Base-by-base conservation (phyloP, 163 green algal species). In the Trebouxia gelatinosa region DNA sequence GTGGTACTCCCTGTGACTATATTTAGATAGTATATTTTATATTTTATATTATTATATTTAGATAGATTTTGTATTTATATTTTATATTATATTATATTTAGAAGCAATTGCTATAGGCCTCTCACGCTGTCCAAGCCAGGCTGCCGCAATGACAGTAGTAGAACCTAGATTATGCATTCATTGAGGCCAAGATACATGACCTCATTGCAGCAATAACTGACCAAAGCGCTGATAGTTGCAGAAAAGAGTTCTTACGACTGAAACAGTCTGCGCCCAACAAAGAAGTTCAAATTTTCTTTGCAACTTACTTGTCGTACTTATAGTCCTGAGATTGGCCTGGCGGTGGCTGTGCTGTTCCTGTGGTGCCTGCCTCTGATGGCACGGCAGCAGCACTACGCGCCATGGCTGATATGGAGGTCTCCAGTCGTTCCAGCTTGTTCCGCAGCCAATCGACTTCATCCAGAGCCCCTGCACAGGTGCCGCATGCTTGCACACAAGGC, bases 401-500 rank as follows among this genome's bases (percentile, higher is more conserved):
- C 68, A 76, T 76, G 28, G 46, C 68, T 46, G 68, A 59, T 46
- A 76, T 76, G 68, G 40, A 62, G n/a, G 68, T 75, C 77, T 95
- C 90, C 32, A 97, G 80, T 17, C 78, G 78, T 2, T 82, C 78
- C 70, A 97, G 86, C 81, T 90, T 87, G 43, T 38, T 43, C 0
- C 90, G 70, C 70, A 97, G 86, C 80, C 77, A 85, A 70, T 96
- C 91, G 23, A 97, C 91, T 77, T 97, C 91, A 34, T 96, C 89
- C 64, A 97, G 77, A 23, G 94, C 91, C 29, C 85, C 87, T 58
- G 81, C 67, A 80, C 80, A 80, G 68, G 7, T 51, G 51, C 21
- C 23, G 9, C 35, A 23, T 61, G 9, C 37, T 59, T 61, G 37
- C 34, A 61, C 5, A 35, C 35, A 40, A 19, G n/a, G n/a, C n/a